Base-by-base conservation (phyloP, 169 alveolate species). In the Plasmodium falciparum region DNA sequence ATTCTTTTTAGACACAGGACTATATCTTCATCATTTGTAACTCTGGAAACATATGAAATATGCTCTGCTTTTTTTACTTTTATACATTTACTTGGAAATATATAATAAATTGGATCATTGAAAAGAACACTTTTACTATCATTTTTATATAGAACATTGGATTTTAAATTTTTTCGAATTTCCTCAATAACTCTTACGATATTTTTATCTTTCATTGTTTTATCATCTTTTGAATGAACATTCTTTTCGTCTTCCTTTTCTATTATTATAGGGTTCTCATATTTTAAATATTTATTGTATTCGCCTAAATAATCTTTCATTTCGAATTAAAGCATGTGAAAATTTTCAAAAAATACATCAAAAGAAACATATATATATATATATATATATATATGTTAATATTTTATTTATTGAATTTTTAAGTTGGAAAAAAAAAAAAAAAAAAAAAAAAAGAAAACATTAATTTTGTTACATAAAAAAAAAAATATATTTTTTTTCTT, bases 111-210 rank as follows among this genome's bases (percentile, higher is more conserved):
- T 49, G 91, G 91, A 39, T 63, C 74, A 70, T 70, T 83, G 56
- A 83, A 83, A 58, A 83, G n/a, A 29, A 29, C 50, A 70, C 52
- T 71, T 83, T 83, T 83, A 29, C 43, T 58, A 1, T 71, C 91
- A 33, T 83, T 83, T 83, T 83, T 83, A 47, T 83, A 83, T 29
- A 56, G 47, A 11, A 71, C 50, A 26, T 56, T 83, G 15, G 85
- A 67, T n/a, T 73, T 71, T 58, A 83, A 69, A 49, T 83, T 71
- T 58, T 83, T 83, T 29, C 91, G 47, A 5, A 83, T 70, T 70
- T 83, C 85, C 26, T 71, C 63, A 43, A 83, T 83, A 13, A 83
- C 86, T 49, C 91, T 47, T 47, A 83, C 85, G 12, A 83, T 83
- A 63, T 67, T 83, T 62, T 67, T 83, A 13, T 83, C 91, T 45